Evolutionary conservation across 345 rosid genomes (phyloP).

Genomic region (Salix exigua): DNA sequence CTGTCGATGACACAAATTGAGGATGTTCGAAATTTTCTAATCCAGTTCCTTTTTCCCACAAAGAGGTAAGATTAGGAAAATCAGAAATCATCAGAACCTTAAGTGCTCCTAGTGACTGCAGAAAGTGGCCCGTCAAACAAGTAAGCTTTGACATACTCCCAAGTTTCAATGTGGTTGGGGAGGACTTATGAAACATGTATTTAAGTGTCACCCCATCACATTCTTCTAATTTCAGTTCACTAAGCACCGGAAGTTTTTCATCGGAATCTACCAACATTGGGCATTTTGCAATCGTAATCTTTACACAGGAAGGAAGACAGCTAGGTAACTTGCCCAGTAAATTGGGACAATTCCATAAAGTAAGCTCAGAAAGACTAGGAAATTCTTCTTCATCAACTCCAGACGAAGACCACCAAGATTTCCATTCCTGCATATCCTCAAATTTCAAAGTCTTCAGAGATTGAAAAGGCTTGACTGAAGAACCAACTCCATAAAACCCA

Average conservation of each 20-base stretch:
- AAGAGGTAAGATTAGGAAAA: background rate
- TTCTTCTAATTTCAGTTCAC: constrained; percentile 1
- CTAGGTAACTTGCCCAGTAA: constrained; percentile 23
- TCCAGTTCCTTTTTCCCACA: background rate
- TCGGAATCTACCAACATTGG: background rate
- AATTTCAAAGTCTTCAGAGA: constrained; percentile 13
- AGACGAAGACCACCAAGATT: constrained; percentile 19
- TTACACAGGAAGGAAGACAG: constrained; percentile 14
- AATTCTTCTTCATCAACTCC: constrained; percentile 18
- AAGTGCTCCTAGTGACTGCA: background rate
- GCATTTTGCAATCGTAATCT: constrained; percentile 3
- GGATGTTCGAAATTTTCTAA: background rate
- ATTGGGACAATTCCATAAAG: constrained; percentile 25
- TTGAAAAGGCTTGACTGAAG: constrained; percentile 5
- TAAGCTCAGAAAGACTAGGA: constrained; percentile 29
- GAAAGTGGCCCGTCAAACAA: background rate
- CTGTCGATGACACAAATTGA: background rate
- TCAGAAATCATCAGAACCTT: background rate
- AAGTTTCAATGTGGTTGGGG: background rate
- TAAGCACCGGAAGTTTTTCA: constrained; percentile 3
- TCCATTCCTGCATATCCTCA: constrained; percentile 26
- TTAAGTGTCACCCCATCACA: constrained; percentile 1
- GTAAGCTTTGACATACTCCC: background rate
- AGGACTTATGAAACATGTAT: background rate
- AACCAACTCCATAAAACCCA: constrained; percentile 12